Base-by-base conservation (phyloP, 352 stramenopile species). In the Halophytophthora polymorphica region DNA sequence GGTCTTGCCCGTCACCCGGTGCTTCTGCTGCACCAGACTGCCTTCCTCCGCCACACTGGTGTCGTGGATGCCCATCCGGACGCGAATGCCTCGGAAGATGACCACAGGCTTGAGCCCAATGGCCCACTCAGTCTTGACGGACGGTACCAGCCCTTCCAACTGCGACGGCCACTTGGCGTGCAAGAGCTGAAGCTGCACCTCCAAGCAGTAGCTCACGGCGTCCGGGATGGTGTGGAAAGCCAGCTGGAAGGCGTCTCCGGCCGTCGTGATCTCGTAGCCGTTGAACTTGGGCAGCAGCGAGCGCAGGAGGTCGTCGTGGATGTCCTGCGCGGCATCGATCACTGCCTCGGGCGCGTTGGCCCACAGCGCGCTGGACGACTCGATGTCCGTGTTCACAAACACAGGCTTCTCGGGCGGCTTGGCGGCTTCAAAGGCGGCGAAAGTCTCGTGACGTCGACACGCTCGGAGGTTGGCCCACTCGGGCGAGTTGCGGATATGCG, bases 381-480 rank as follows among this genome's bases (percentile, higher is more conserved):
- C 82, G 43, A 92, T 92, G 33, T 92, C 82, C 2, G 82, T 92
- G 31, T 76, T 77, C 22, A 92, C 79, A 39, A 92, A 92, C 18
- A 90, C 71, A 0, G 82, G 82, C 11, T 66, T 64, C 22, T 50
- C 64, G 18, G 70, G 72, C 1, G 75, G 61, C 1, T 58, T 41
- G 6, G 56, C 58, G 6, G 61, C 50, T 17, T 78, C 75, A 43
- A 64, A 69, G 28, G 31, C 64, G 17, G 61, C 45, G 29, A 61
- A 71, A 23, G 66, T 70, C 8, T 79, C 74, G 25, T 79, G 66
- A 31, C 56, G 50, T 61, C 69, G 50, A 6, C 64, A 64, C 0
- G 66, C 66, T 23, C 62, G 62, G 1, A 69, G 31, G 10, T 61
- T 65, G 12, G 36, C 19, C 71, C 69, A 87, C 45, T 84, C 69